These are phyloP conservation scores for Clavispora asparagi DNA, from an alignment of 805 yeast species.

Conservation along the genomic window DNA sequence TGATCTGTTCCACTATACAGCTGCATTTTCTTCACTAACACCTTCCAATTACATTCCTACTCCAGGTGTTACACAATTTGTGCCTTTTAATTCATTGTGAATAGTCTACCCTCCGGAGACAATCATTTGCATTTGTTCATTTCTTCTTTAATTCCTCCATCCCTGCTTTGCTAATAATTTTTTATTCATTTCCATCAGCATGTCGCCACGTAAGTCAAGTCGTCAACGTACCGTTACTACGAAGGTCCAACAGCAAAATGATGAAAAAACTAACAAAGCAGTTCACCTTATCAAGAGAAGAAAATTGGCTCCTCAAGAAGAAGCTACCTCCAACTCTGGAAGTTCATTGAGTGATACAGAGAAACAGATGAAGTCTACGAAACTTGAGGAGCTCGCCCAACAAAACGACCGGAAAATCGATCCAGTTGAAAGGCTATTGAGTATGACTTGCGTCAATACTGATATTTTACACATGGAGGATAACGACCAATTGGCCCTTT, in stretches of 20 bases:
- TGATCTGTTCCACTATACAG: background rate
- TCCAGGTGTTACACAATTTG: background rate
- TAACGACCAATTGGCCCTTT: conserved; percentile 3
- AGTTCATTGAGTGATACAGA: conserved; percentile 4
- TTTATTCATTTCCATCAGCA: conserved; percentile 3
- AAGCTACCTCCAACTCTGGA: background rate
- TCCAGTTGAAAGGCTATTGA: conserved; percentile 38
- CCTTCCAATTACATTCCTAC: background rate
- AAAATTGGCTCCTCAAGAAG: conserved; percentile 1
- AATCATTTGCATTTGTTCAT: background rate
- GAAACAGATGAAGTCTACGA: conserved; percentile 2
- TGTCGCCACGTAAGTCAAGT: conserved; percentile 28
- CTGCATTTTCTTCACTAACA: background rate
- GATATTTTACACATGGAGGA: conserved; percentile 29
- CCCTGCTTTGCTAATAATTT: background rate
- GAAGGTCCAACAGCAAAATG: conserved; percentile 12
- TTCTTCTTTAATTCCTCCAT: background rate
- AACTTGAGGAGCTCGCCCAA: background rate
- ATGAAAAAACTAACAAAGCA: conserved; percentile 7
- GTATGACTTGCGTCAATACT: conserved; percentile 26
- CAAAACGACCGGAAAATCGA: conserved; percentile 29
- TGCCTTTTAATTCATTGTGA: background rate
- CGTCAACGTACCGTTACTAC: conserved; percentile 21
- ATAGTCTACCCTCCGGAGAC: background rate
- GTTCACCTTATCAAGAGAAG: conserved; percentile 1